Evolutionary conservation across 2,329 filamentous ascomycete genomes (phyloP).

Genomic region (Neofusicoccum cordaticola): DNA sequence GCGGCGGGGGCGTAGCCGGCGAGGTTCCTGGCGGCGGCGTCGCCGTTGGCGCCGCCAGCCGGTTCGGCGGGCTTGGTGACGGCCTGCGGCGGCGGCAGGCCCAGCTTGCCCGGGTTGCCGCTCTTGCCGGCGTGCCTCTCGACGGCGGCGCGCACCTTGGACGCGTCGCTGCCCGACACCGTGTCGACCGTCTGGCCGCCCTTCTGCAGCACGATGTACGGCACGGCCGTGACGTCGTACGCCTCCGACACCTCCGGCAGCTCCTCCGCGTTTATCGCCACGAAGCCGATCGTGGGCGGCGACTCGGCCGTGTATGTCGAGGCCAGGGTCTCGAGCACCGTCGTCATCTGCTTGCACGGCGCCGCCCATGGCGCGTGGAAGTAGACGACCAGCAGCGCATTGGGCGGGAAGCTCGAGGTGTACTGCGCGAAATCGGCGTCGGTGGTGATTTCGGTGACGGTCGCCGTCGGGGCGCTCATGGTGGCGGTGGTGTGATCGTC

Average conservation of each 20-base stretch:
- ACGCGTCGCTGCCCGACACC: conserved; percentile 84
- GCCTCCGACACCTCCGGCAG: conserved; percentile 85
- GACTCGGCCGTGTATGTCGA: conserved; percentile 72
- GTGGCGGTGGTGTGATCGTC: neutral
- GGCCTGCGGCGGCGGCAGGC: conserved; percentile 41
- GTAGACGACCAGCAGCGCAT: conserved; percentile 78
- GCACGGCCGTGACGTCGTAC: conserved; percentile 93
- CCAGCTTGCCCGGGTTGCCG: conserved; percentile 34
- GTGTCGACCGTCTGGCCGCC: conserved; percentile 75
- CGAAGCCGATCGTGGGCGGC: conserved; percentile 71
- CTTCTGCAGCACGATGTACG: conserved; percentile 81
- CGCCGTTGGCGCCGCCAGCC: conserved; percentile 29
- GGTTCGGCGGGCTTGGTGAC: conserved; percentile 44
- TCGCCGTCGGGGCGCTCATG: conserved; percentile 32
- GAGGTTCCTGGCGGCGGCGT: conserved; percentile 33
- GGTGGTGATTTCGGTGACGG: conserved; percentile 72
- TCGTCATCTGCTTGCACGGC: conserved; percentile 90
- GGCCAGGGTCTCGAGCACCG: conserved; percentile 80
- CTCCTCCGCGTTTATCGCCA: conserved; percentile 91
- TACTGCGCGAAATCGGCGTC: conserved; percentile 71
- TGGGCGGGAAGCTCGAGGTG: conserved; percentile 54
- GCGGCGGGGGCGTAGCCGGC: conserved; percentile 45
- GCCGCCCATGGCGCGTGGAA: conserved; percentile 98
- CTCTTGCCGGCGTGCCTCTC: conserved; percentile 69
- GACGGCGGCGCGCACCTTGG: conserved; percentile 79